These are phyloP conservation scores for Penicillium goetzii DNA, from an alignment of 495 filamentous ascomycete species.

Conservation along the genomic window DNA sequence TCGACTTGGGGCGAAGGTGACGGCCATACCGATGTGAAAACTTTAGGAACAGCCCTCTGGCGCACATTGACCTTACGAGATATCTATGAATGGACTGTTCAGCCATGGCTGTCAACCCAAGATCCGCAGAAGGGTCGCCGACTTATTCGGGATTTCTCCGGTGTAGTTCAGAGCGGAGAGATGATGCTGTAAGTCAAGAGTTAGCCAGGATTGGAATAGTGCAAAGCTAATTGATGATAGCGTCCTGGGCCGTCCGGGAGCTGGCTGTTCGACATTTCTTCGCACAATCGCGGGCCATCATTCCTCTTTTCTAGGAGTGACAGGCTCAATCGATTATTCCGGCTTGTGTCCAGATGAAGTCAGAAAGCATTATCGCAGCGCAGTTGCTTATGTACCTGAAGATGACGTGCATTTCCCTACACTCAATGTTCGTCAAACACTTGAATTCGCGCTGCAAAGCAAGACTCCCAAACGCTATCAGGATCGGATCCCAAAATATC, in stretches of 20 bases:
- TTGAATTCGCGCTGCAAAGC: slow-evolving; percentile 78
- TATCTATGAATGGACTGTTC: slow-evolving; percentile 45
- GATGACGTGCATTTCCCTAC: slow-evolving; percentile 83
- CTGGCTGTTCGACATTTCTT: slow-evolving; percentile 86
- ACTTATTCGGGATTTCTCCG: slow-evolving; percentile 62
- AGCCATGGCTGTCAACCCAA: slow-evolving; percentile 38
- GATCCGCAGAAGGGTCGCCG: slow-evolving; percentile 37
- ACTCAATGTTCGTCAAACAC: slow-evolving; percentile 80
- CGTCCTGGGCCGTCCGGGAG: slow-evolving; percentile 82
- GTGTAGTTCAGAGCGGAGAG: slow-evolving; percentile 70
- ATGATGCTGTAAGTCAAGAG: slow-evolving; percentile 60
- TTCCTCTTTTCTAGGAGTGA: slow-evolving; percentile 74
- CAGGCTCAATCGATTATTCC: slow-evolving; percentile 79
- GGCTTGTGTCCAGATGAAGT: slow-evolving; percentile 64
- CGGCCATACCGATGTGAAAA: slow-evolving; percentile 39
- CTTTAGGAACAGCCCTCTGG: slow-evolving; percentile 40
- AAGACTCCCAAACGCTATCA: slow-evolving; percentile 75
- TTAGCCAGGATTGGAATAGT: neutral
- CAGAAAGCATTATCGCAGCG: slow-evolving; percentile 71
- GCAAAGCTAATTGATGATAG: slow-evolving; percentile 14
- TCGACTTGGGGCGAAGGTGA: slow-evolving; percentile 43
- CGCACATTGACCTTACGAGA: slow-evolving; percentile 42
- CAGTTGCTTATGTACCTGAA: slow-evolving; percentile 82
- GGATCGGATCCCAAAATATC: slow-evolving; percentile 65
- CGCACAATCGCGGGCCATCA: slow-evolving; percentile 82